Evolutionary conservation across 2,329 filamentous ascomycete species (phyloP), one percentile per base, ranked within the genome.

Genomic region (Pseudonectria foliicola): DNA sequence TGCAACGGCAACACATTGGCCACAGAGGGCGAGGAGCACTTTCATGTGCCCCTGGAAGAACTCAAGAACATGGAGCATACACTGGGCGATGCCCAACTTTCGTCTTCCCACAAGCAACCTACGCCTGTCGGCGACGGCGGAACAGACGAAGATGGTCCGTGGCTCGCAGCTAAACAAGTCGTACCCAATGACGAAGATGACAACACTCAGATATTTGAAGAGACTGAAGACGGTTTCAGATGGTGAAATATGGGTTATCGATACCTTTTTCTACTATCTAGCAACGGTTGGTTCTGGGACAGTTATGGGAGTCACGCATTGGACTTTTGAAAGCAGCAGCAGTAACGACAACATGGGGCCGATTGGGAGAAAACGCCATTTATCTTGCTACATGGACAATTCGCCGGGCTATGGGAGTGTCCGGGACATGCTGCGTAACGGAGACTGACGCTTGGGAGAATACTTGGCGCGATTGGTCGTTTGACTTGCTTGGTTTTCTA

Each of bases 1-100:
- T 56, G 49, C 34, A 40, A 40, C 1, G 44, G 44, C 0, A 31
- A 41, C 14, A 23, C 48, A 6, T 39, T 50, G n/a, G 31, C 28
- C 2, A 33, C 46, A 8, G 37, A 39, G 3, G 37, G 23, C 13
- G 25, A 34, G 2, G 31, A 34, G n/a, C 15, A 30, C 18, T 21
- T 6, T 8, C 18, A 8, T 5, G 8, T 21, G 8, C 18, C 18
- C 18, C 8, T 8, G 5, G 8, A 5, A 8, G 32, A 34, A 13
- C 15, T 29, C 3, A 25, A 39, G 13, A 26, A 21, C 13, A 27
- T 13, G 13, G 8, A 13, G n/a, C 12, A 11, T 4, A 14, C 23
- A 3, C 21, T 13, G 23, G 13, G 6, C 16, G 10, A 13, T 8
- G 12, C 11, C 7, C 5, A 16, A n/a, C 21, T 8, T 25, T 10